These are phyloP conservation scores for Alternaria postmessia DNA, from an alignment of 2,329 filamentous ascomycete genomes.

Conservation along the genomic window DNA sequence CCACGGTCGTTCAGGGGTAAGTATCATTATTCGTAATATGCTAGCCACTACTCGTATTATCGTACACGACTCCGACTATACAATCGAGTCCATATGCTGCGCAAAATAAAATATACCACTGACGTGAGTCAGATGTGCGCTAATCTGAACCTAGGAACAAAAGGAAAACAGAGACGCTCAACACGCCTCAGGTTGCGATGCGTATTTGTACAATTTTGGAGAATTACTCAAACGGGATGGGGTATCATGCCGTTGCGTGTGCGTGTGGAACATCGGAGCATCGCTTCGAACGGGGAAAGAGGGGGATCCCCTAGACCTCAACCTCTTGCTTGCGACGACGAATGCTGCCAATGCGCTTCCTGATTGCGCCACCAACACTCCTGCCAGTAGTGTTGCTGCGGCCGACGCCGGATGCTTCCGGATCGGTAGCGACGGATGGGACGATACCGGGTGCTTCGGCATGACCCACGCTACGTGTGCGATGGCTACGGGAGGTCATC, in stretches of 20 bases:
- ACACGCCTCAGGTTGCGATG: not conserved
- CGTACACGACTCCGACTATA: not conserved
- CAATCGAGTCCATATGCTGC: not conserved
- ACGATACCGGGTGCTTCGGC: conserved; percentile 31
- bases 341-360: conserved; percentile 58
- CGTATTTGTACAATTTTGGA: conserved; percentile 9
- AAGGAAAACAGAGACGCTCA: not conserved
- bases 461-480: conserved; percentile 49
- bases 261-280: not conserved
- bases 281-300: conserved; percentile 4
- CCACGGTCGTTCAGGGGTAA: not conserved
- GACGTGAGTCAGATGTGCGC: not conserved
- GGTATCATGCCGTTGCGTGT: not conserved
- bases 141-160: not conserved
- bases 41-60: not conserved
- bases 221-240: not conserved
- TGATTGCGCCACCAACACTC: conserved; percentile 50
- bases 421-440: conserved; percentile 39
- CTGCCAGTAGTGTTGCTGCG: conserved; percentile 50
- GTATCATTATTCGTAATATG: not conserved
- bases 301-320: conserved; percentile 28
- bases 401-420: conserved; percentile 38
- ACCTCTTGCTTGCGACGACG: conserved; percentile 47
- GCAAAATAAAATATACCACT: not conserved
- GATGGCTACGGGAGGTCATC: conserved; percentile 50